phyloP scores from a whole-genome alignment of 257 asterid species.

The Rhazya stricta region DNA sequence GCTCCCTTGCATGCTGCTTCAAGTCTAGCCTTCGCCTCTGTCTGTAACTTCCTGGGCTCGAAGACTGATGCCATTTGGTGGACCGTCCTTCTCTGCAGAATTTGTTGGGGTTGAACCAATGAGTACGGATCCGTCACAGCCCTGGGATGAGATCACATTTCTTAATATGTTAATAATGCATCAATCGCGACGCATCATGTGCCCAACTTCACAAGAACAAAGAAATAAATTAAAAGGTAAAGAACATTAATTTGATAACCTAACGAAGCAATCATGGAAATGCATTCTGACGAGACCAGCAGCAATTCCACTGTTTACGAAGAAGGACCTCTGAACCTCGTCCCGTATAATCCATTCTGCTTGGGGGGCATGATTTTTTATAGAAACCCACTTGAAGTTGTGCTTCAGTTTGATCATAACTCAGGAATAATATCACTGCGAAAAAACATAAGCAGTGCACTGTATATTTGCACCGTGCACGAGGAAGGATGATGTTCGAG shows the following conservation, averaged over 20 bases:
- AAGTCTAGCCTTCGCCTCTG: constrained; percentile 49
- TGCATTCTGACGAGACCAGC: constrained; percentile 3
- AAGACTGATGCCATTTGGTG: constrained; percentile 59
- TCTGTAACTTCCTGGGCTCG: constrained; percentile 64
- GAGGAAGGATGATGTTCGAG: no score
- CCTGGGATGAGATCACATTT: constrained; percentile 31
- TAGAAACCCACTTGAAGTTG: constrained; percentile 12
- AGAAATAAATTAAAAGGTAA: background rate
- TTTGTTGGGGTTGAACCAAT: constrained; percentile 46
- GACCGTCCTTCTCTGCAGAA: constrained; percentile 70
- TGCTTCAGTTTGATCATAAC: background rate
- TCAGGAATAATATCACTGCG: background rate
- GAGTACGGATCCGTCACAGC: constrained; percentile 82
- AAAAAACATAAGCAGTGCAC: background rate
- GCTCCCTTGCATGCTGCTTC: constrained; percentile 49
- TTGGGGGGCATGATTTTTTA: background rate
- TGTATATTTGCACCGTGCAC: background rate
- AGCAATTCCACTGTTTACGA: background rate
- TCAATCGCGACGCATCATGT: no score
- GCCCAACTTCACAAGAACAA: background rate
- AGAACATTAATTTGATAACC: background rate
- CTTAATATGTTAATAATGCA: background rate
- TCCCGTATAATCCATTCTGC: background rate
- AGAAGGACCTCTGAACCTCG: background rate
- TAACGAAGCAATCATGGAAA: constrained; percentile 16